phyloP scores from a whole-genome alignment of 495 filamentous ascomycete species.

The Penicillium steckii region DNA sequence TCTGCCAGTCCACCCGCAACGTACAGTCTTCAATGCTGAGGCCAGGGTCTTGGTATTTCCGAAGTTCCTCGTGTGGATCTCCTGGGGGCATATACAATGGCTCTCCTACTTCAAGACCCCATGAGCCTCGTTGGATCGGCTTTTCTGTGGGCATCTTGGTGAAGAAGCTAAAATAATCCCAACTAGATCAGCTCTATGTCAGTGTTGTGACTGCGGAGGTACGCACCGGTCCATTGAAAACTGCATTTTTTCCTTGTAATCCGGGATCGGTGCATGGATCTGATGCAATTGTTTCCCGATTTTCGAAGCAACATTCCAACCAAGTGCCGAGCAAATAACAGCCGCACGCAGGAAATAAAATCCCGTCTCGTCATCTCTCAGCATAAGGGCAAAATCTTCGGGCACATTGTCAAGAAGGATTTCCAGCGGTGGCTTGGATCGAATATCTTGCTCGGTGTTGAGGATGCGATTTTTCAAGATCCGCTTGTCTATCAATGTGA shows the following conservation, averaged over 20 bases:
- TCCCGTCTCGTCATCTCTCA: conserved; percentile 70
- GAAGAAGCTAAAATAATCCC: conserved; percentile 61
- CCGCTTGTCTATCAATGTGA: conserved; percentile 59
- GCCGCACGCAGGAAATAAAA: conserved; percentile 77
- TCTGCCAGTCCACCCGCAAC: conserved; percentile 93
- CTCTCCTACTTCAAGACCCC: conserved; percentile 76
- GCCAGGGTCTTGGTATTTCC: conserved; percentile 53
- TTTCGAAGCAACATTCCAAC: conserved; percentile 79
- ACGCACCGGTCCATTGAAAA: conserved; percentile 79
- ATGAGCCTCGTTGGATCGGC: conserved; percentile 85
- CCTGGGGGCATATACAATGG: conserved; percentile 78
- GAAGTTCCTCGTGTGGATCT: conserved; percentile 62
- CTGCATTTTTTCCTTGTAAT: conserved; percentile 90
- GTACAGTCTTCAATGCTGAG: conserved; percentile 60
- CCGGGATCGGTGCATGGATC: conserved; percentile 78
- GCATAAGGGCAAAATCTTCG: conserved; percentile 82
- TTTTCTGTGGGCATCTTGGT: conserved; percentile 70
- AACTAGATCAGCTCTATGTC: background rate
- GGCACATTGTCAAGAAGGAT: conserved; percentile 80
- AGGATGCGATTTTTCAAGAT: conserved; percentile 73
- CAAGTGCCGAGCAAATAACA: conserved; percentile 74
- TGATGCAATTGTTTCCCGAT: conserved; percentile 69
- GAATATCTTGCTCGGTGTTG: conserved; percentile 59
- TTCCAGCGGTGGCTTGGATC: conserved; percentile 63
- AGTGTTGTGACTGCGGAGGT: too few species aligned